A percentile compares a stretch with the other conserved stretches of the same genome.
Evolutionary conservation across 371 early-diverging fungal species (phyloP).

Genomic region (Cladochytrium tenue): DNA sequence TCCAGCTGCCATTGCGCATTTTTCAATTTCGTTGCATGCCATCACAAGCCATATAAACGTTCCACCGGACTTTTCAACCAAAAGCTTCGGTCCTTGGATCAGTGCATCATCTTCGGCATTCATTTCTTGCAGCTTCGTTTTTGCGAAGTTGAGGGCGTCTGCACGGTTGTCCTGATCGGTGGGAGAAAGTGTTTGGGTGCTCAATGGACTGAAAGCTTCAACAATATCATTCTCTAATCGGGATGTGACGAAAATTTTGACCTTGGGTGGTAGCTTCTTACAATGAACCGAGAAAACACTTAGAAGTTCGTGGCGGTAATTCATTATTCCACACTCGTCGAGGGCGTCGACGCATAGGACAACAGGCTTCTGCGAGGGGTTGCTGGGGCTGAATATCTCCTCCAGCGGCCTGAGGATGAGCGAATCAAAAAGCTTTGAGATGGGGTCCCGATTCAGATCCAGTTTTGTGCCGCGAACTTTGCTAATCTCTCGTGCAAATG

Average conservation of each 20-base stretch:
- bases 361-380: constrained; percentile 7
- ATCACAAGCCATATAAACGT: constrained; percentile 25
- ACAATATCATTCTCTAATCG: constrained; percentile 23
- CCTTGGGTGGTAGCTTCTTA: constrained; percentile 10
- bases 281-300: constrained; percentile 15
- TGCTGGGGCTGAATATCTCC: background rate
- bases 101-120: background rate
- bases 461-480: constrained; percentile 4
- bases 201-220: constrained; percentile 9
- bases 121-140: constrained; percentile 6
- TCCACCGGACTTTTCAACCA: constrained; percentile 17
- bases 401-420: constrained; percentile 11
- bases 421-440: constrained; percentile 11
- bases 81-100: constrained; percentile 5
- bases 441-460: background rate
- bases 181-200: constrained; percentile 5
- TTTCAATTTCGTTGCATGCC: constrained; percentile 16
- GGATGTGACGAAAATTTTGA: constrained; percentile 23
- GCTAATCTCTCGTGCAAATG: constrained; percentile 12
- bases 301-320: constrained; percentile 19
- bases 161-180: constrained; percentile 12
- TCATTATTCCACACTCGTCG: constrained; percentile 26
- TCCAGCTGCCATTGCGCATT: too few relatives aligned
- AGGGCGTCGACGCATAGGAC: constrained; percentile 27
- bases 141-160: constrained; percentile 7